Percentiles rank a stretch among this genome's conserved stretches.
Conservation (phyloP, 345 rosid species). For the Mangifera indica region DNA sequence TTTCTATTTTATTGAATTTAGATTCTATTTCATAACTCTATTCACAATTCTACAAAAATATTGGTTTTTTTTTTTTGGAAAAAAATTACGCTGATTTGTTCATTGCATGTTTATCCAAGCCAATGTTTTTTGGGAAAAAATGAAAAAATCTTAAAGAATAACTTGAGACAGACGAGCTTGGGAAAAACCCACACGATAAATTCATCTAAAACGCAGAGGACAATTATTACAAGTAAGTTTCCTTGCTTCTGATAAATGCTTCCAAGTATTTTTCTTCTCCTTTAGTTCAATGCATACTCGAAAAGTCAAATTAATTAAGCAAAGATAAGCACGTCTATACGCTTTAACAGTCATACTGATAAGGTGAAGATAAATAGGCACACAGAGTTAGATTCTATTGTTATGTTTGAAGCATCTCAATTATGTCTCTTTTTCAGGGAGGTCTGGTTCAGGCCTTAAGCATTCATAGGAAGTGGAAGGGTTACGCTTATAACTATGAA, state of each 20-base stretch:
- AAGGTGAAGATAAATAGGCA: background rate
- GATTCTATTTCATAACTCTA: too few species aligned
- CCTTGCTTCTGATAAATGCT: background rate
- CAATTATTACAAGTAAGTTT: constrained; percentile 17
- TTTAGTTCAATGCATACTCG: background rate
- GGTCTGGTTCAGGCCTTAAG: constrained; percentile 70
- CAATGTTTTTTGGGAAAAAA: too few species aligned
- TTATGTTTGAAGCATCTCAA: background rate
- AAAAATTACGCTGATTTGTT: too few species aligned
- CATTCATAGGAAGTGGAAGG: constrained; percentile 70
- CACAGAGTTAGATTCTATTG: background rate
- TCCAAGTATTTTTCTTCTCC: background rate
- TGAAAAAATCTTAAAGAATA: background rate
- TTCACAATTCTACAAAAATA: too few species aligned
- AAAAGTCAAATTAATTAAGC: background rate
- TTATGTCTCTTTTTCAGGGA: constrained; percentile 33
- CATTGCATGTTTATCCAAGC: too few species aligned
- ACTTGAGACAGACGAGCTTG: background rate
- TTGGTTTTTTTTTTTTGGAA: too few species aligned
- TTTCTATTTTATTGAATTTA: too few species aligned
- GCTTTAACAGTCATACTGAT: background rate
- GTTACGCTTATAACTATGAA: constrained; percentile 57
- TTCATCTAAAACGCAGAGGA: background rate
- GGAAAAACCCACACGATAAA: background rate
- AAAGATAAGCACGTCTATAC: background rate